Percentiles rank a stretch among this genome's conserved stretches.
Conservation (phyloP, 768 basidiomycete genomes). For the Hypholoma fasciculare region DNA sequence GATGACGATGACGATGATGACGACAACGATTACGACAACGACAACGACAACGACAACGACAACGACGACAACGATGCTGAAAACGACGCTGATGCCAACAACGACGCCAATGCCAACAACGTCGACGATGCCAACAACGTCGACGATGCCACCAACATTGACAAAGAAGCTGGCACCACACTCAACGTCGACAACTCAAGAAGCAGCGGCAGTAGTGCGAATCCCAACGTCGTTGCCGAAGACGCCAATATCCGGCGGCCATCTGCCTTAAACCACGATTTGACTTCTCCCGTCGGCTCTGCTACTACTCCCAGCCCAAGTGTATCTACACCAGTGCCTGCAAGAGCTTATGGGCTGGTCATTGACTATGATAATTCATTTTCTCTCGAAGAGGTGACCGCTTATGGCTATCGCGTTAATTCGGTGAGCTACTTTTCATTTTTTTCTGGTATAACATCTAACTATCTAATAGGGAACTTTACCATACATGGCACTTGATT, state of each 20-base stretch:
- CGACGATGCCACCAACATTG: neutral
- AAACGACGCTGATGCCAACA: too few relatives aligned
- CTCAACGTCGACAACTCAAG: too few relatives aligned
- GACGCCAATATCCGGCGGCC: neutral
- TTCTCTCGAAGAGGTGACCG: neutral
- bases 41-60: neutral
- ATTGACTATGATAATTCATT: constrained; percentile 1
- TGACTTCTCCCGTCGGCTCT: neutral
- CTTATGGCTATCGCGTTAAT: neutral
- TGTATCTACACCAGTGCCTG: neutral
- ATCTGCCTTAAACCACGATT: neutral
- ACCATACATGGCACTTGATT: too few relatives aligned
- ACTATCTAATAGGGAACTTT: neutral
- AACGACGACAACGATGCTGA: too few relatives aligned
- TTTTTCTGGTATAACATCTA: neutral
- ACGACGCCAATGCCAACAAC: too few relatives aligned
- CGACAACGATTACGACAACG: neutral
- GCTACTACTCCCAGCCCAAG: too few relatives aligned
- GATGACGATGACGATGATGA: neutral
- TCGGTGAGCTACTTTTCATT: neutral
- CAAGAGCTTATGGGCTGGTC: neutral
- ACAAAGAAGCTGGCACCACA: too few relatives aligned
- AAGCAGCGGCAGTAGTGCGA: too few relatives aligned
- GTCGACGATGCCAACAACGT: neutral
- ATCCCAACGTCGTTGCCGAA: too few relatives aligned